Evolutionary conservation across 768 basidiomycete genomes (phyloP).

Genomic region (Epithele typhae): DNA sequence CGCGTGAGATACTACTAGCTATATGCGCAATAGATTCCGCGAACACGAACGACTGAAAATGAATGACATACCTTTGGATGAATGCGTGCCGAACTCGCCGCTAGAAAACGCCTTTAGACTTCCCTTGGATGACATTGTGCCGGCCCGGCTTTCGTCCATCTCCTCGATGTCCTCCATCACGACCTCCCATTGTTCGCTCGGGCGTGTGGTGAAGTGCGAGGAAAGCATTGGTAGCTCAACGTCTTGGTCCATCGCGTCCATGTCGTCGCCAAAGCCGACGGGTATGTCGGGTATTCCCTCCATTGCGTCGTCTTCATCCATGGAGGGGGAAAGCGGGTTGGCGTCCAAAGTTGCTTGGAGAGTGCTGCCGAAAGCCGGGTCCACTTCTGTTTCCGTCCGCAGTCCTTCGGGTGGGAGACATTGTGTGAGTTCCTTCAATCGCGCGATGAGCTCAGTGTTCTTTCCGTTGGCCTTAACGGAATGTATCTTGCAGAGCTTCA

Average conservation of each 20-base stretch:
- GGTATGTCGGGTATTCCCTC: conserved; percentile 8
- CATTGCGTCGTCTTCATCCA: conserved; percentile 21
- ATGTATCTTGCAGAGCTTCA: conserved; percentile 83
- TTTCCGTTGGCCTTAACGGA: conserved; percentile 77
- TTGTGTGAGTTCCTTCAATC: conserved; percentile 62
- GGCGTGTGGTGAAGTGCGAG: conserved; percentile 33
- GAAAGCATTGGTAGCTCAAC: conserved; percentile 9
- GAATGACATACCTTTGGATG: conserved; percentile 49
- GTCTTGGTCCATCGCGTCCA: conserved; percentile 8
- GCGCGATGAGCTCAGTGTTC: conserved; percentile 67
- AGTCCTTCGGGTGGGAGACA: conserved; percentile 53
- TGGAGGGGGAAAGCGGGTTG: conserved; percentile 26
- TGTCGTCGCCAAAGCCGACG: background rate
- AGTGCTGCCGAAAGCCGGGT: conserved; percentile 49
- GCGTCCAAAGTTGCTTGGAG: no score
- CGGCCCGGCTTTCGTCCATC: conserved; percentile 51
- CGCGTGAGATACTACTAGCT: no score
- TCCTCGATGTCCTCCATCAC: conserved; percentile 83
- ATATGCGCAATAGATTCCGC: no score
- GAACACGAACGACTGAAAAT: background rate
- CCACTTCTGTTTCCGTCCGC: conserved; percentile 30
- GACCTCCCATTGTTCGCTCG: conserved; percentile 81
- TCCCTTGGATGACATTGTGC: conserved; percentile 43
- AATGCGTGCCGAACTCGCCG: conserved; percentile 71
- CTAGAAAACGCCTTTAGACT: conserved; percentile 31